Percentiles rank a stretch among this genome's conserved stretches.
Conservation (phyloP, 148 eudicot species). For the Rhododendron mucronatum region DNA sequence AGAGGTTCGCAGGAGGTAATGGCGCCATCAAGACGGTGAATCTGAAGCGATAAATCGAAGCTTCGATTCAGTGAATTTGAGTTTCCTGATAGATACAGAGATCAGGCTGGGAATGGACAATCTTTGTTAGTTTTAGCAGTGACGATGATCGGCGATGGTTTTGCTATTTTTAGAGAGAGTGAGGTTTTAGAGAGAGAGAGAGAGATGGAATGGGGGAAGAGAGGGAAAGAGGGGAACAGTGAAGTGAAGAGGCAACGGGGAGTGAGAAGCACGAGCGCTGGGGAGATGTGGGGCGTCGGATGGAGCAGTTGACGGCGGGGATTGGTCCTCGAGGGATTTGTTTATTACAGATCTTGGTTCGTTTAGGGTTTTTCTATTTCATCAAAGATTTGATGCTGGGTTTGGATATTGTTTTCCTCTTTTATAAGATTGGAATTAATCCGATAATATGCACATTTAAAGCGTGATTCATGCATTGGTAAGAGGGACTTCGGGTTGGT, state of each 20-base stretch:
- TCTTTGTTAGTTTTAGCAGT: neutral
- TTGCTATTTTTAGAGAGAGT: neutral
- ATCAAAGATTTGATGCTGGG: slow-evolving; percentile 13
- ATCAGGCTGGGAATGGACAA: neutral
- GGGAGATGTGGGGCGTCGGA: slow-evolving; percentile 15
- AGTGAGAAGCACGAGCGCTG: slow-evolving; percentile 21
- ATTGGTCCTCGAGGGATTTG: slow-evolving; percentile 13
- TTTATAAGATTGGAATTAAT: neutral
- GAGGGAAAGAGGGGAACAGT: neutral
- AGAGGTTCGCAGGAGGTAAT: neutral
- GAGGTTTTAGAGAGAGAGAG: neutral
- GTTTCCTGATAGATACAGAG: neutral
- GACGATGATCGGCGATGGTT: slow-evolving; percentile 1
- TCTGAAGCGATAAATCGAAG: neutral
- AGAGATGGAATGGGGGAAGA: neutral
- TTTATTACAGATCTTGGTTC: slow-evolving; percentile 8
- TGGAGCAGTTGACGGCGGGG: slow-evolving; percentile 11
- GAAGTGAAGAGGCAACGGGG: neutral
- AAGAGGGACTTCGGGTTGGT: no score
- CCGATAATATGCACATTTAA: neutral
- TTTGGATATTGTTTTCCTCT: neutral
- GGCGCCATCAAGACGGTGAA: slow-evolving; percentile 11
- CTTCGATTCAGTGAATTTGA: slow-evolving; percentile 2
- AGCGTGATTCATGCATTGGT: neutral
- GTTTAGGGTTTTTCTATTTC: slow-evolving; percentile 22